Conservation (phyloP, 768 basidiomycete genomes). For the Royoungia palumana region DNA sequence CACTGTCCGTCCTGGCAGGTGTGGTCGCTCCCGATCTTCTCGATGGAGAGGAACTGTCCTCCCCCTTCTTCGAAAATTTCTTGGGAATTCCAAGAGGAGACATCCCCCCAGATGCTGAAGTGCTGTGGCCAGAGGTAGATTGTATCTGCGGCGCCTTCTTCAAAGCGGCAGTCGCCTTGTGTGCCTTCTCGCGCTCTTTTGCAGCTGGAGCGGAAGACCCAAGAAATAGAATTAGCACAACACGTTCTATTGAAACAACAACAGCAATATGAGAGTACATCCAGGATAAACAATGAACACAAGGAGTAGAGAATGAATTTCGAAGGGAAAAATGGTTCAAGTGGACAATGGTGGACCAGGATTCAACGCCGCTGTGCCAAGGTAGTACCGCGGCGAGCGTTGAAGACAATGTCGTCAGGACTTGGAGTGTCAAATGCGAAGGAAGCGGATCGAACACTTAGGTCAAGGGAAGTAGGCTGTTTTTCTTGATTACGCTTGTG, state of each 20-base stretch:
- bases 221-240: slow-evolving; percentile 40
- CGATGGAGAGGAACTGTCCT: slow-evolving; percentile 26
- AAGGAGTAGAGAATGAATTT: slow-evolving; percentile 14
- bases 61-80: slow-evolving; percentile 42
- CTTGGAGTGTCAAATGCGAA: slow-evolving; percentile 83
- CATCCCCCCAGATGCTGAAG: slow-evolving; percentile 43
- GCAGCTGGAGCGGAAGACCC: slow-evolving; percentile 50
- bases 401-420: slow-evolving; percentile 86
- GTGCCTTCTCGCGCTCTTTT: slow-evolving; percentile 75
- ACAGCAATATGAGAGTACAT: slow-evolving; percentile 28
- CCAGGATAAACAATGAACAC: slow-evolving; percentile 20
- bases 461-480: slow-evolving; percentile 31
- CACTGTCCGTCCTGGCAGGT: slow-evolving; percentile 33
- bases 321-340: slow-evolving; percentile 1
- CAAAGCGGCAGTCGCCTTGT: slow-evolving; percentile 47
- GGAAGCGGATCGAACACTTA: slow-evolving; percentile 32
- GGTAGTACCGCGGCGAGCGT: slow-evolving; percentile 74
- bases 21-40: slow-evolving; percentile 43
- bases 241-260: slow-evolving; percentile 33
- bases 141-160: slow-evolving; percentile 36
- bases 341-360: slow-evolving; percentile 2
- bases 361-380: slow-evolving; percentile 40
- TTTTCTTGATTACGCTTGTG: slow-evolving; percentile 8
- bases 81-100: slow-evolving; percentile 40
- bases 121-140: slow-evolving; percentile 36